Base-by-base conservation (phyloP, 148 eudicot genomes). In the Persicaria tinctoria region DNA sequence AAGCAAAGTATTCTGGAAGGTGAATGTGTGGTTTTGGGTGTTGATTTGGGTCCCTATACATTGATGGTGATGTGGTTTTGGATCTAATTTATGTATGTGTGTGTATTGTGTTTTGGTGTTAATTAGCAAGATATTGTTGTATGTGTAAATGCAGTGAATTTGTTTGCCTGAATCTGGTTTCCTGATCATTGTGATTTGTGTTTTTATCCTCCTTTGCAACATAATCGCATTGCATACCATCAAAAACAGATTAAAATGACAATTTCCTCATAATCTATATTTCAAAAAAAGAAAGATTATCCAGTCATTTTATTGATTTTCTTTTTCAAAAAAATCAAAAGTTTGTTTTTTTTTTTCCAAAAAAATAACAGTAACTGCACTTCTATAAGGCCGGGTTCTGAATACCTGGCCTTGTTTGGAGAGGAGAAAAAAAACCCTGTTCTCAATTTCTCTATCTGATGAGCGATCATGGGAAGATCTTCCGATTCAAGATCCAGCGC, bases 401-500 rank as follows among this genome's bases (percentile, higher is more conserved):
- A 16, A 14, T 4, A 48, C 4, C 3, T 51, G 11, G 11, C 13
- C 13, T 51, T 51, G 9, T 51, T 10, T 51, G 14, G 55, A 51
- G 41, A 17, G 46, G 23, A 54, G 8, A 20, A 66, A 57, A 56
- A 50, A 68, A 64, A 63, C 74, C 51, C 51, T 56, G 74, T 75
- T 57, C 76, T 18, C 47, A n/a, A 5, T 74, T 79, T 76, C 32
- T 68, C 18, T 56, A 16, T 44, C 13, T 13, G n/a, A n/a, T 51
- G 50, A 23, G 57, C 54, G 66, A 47, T 73, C 75, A 84, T 84
- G 85, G 84, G 78, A 64, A 50, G 79, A 18, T 84, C 89, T 5
- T 77, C 83, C 4, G 81, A 76, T 63, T 76, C 85, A 32, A 80
- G 82, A 84, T 75, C 85, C 38, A 82, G 79, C 72, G 84, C 85